Evolutionary conservation across 257 asterid genomes (phyloP).

Genomic region (Ligustrum vulgare): DNA sequence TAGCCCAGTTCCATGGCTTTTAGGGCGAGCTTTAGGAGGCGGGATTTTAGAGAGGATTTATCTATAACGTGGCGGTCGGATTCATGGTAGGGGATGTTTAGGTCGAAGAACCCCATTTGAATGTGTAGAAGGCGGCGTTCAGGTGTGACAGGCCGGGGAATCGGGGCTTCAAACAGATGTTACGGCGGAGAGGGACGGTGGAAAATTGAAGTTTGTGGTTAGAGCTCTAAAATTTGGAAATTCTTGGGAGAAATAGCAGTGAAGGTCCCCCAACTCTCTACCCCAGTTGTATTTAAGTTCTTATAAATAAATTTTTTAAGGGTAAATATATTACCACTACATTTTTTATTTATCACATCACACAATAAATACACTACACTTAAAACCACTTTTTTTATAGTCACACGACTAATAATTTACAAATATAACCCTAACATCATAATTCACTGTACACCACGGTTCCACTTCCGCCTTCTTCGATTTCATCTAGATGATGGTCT

Average conservation of each 20-base stretch:
- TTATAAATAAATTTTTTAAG: no score
- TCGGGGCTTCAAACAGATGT: background rate
- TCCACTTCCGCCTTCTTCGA: no score
- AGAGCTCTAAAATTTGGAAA: background rate
- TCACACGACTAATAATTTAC: no score
- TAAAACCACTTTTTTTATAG: no score
- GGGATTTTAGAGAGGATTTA: slow-evolving; percentile 51
- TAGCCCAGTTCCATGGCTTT: slow-evolving; percentile 85
- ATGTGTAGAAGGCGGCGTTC: background rate
- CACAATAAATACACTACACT: no score
- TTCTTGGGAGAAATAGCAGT: background rate
- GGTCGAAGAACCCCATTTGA: slow-evolving; percentile 79
- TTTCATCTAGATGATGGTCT: no score
- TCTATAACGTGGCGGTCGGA: slow-evolving; percentile 60
- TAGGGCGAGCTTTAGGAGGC: slow-evolving; percentile 64
- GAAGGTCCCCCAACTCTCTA: background rate
- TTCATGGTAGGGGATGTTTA: slow-evolving; percentile 70
- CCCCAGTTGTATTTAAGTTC: background rate
- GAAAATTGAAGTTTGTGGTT: background rate
- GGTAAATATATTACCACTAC: no score
- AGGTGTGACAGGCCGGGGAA: no score
- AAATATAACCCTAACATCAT: no score
- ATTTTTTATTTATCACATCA: no score
- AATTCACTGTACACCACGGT: no score
- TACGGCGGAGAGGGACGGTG: background rate